phyloP scores from a whole-genome alignment of 2,329 filamentous ascomycete species.

The Grosmannia clavigera region DNA sequence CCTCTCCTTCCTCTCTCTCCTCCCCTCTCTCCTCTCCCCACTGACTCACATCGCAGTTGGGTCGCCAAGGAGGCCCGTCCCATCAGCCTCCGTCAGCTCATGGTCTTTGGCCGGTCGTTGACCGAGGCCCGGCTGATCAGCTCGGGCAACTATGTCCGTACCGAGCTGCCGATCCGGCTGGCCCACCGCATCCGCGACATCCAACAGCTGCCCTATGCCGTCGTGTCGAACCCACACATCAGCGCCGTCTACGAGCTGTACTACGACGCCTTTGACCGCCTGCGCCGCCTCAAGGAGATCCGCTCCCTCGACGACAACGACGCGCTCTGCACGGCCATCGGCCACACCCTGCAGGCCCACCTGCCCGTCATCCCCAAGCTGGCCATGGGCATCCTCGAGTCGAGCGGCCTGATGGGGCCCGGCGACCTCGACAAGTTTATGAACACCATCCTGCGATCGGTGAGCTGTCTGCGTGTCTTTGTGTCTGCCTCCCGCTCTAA shows the following conservation, averaged over 20 bases:
- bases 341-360: conserved; percentile 72
- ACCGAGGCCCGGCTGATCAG: conserved; percentile 82
- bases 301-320: conserved; percentile 84
- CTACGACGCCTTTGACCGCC: conserved; percentile 87
- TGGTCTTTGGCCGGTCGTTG: conserved; percentile 89
- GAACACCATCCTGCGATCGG: conserved; percentile 82
- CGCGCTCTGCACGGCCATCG: conserved; percentile 66
- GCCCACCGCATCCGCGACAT: conserved; percentile 94
- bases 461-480: conserved; percentile 39
- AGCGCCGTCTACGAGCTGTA: conserved; percentile 94
- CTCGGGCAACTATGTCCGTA: conserved; percentile 94
- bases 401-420: conserved; percentile 66
- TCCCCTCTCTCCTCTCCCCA: neutral
- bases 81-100: conserved; percentile 92
- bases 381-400: conserved; percentile 88
- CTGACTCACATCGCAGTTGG: conserved; percentile 49
- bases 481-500: neutral
- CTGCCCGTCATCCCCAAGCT: conserved; percentile 87
- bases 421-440: conserved; percentile 86
- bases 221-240: conserved; percentile 90
- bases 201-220: conserved; percentile 89
- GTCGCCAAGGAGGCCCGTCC: conserved; percentile 83
- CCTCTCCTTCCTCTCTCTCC: neutral
- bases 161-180: conserved; percentile 79
- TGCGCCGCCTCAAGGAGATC: conserved; percentile 75